Evolutionary conservation across 345 rosid species (phyloP), one percentile per base, ranked within the genome.

Genomic region (Camelina laxa): DNA sequence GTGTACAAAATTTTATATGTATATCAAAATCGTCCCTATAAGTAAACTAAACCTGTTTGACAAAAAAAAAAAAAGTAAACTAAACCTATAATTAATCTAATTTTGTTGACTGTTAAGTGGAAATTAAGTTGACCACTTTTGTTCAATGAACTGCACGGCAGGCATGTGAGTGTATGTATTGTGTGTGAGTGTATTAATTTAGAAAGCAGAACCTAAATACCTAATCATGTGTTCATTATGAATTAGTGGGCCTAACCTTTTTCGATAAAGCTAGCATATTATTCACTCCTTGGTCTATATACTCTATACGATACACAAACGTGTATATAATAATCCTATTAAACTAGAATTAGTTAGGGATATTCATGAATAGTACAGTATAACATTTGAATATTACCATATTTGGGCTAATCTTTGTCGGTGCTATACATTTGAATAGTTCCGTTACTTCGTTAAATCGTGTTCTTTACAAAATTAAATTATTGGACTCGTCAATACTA

Each of bases 141-240:
- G 36, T 22, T 30, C 12, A 71, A 33, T 10, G 17, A 33, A 33
- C 7, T 58, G 53, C 50, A 24, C 7, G 59, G 50, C 65, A 27
- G 30, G 30, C 30, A 27, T 4, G 30, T 24, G 27, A 24, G 27
- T 38, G 66, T n/a, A n/a, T n/a, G n/a, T 49, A 58, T 47, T 36
- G 24, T 58, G 54, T 24, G 30, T 24, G 5, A 24, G 4, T 24
- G 5, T 3, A 27, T 27, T 27, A 27, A 27, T 27, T 27, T 0
- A 24, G 0, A 33, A 51, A 33, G 41, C 17, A 56, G 21, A 55
- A 57, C 53, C 45, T 49, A 39, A 19, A 19, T 17, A 60, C 74
- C 79, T 75, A 67, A 60, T 20, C 74, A 68, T 60, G 56, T 42
- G 11, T 12, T 42, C 7, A 13, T 35, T 42, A 10, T 75, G 62